A percentile compares a stretch with the other conserved stretches of the same genome.
Evolutionary conservation across 139 green algal genomes (phyloP).

Genomic region (Picocystis salinarum): DNA sequence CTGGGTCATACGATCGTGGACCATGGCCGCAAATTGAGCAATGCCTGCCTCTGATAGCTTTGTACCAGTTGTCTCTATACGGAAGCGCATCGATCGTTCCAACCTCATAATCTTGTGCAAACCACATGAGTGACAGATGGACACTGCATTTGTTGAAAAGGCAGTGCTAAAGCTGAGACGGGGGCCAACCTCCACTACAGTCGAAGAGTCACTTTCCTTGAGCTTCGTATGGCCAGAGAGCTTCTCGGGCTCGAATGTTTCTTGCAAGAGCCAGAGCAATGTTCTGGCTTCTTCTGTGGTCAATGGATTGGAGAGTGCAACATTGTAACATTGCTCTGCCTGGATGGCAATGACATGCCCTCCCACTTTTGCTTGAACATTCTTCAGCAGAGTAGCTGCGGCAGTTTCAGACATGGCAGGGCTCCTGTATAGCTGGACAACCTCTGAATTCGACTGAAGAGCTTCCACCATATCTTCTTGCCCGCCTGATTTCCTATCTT

Average conservation of each 20-base stretch:
- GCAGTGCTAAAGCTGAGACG: slow-evolving; percentile 85
- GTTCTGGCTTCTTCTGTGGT: slow-evolving; percentile 39
- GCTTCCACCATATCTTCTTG: too few relatives aligned
- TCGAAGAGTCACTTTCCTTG: neutral
- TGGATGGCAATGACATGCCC: slow-evolving; percentile 36
- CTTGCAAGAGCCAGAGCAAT: slow-evolving; percentile 75
- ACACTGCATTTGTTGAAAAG: slow-evolving; percentile 91
- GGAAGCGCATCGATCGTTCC: slow-evolving; percentile 56
- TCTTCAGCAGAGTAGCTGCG: slow-evolving; percentile 43
- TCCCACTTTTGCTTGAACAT: slow-evolving; percentile 14
- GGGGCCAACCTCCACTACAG: slow-evolving; percentile 67
- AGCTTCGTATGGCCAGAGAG: slow-evolving; percentile 29
- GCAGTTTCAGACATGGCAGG: slow-evolving; percentile 43
- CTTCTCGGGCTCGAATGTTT: slow-evolving; percentile 88
- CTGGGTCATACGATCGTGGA: slow-evolving; percentile 95
- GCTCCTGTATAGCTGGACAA: slow-evolving; percentile 69
- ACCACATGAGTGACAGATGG: slow-evolving; percentile 74
- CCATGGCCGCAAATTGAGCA: slow-evolving; percentile 18
- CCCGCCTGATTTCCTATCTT: too few relatives aligned
- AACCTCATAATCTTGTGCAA: slow-evolving; percentile 59
- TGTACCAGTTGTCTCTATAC: slow-evolving; percentile 18
- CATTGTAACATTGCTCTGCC: slow-evolving; percentile 81
- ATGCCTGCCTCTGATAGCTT: slow-evolving; percentile 16
- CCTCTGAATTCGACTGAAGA: too few relatives aligned
- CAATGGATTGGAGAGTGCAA: slow-evolving; percentile 44